Evolutionary conservation across 345 rosid species (phyloP), one percentile per base, ranked within the genome.

Genomic region (Mallotus nudiflorus): DNA sequence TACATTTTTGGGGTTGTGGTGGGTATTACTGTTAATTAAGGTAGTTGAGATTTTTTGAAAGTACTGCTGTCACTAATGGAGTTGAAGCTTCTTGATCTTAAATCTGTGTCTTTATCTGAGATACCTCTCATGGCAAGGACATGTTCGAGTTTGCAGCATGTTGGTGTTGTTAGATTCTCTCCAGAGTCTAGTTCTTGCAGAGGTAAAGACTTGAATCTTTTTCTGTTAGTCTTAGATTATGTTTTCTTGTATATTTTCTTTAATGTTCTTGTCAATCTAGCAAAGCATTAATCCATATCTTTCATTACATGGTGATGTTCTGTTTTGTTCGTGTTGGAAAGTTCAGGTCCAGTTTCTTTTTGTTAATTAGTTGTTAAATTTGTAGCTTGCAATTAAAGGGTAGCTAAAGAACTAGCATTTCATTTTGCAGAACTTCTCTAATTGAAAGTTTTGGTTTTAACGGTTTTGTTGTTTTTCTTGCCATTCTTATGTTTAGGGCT

Each of bases 51-150:
- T 73, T 72, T 42, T 42, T 42, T 31, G 10, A n/a, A n/a, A n/a
- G 35, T 29, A 15, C 9, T 40, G 0, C 16, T 19, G 73, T 56
- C 73, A 60, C 28, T 35, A 66, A 89, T 89, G 95, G 85, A 87
- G 77, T 51, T 69, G 69, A 75, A 75, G 53, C 49, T 80, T 50
- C 42, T 80, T 61, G 63, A 67, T 66, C 68, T 75, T 48, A 80
- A 77, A 48, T 74, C 80, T 49, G 12, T 79, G 9, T 73, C 87
- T 39, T 73, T 74, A 19, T 83, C 84, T 50, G 82, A 79, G 75
- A 55, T 65, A 9, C 57, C 74, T 53, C 63, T 62, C 3, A 46
- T 60, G 25, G 75, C 75, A 78, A 72, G 66, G 63, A 59, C 80
- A 65, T 52, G 74, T 62, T 68, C 81, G 6, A 57, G 85, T 20